A percentile compares a stretch with the other conserved stretches of the same genome.
phyloP scores from a whole-genome alignment of 148 eudicot species.

The Rhododendron vialii region DNA sequence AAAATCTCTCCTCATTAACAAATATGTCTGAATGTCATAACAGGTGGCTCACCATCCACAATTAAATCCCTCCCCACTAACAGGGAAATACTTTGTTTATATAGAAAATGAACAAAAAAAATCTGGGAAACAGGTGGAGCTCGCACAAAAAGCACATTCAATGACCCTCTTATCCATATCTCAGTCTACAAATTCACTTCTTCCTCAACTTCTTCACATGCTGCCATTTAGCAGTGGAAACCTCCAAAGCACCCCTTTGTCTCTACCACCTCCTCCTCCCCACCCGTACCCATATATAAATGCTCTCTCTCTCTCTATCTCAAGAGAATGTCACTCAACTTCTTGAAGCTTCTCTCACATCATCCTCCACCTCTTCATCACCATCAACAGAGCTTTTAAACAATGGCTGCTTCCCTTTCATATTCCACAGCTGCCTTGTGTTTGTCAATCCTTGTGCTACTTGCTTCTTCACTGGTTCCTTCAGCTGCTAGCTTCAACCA shows the following conservation, averaged over 20 bases:
- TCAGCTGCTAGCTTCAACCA: slow-evolving; percentile 1
- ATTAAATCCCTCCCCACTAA: not conserved
- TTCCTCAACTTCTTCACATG: not conserved
- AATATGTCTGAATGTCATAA: not conserved
- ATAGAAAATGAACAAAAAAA: not conserved
- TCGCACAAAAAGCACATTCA: not conserved
- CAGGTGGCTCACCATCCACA: not conserved
- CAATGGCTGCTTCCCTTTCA: not conserved
- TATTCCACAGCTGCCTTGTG: not conserved
- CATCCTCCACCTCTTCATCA: not conserved
- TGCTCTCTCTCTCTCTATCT: not conserved
- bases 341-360: not conserved
- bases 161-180: not conserved
- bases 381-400: not conserved
- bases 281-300: not conserved
- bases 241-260: not conserved
- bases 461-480: not conserved
- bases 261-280: not conserved
- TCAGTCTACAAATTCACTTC: not conserved
- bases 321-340: not conserved
- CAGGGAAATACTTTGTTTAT: not conserved
- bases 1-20: not conserved
- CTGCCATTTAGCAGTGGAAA: not conserved
- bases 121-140: not conserved
- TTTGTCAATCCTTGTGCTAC: not conserved